phyloP scores from a whole-genome alignment of 2,329 filamentous ascomycete species.

The Xylariaceae sp. region DNA sequence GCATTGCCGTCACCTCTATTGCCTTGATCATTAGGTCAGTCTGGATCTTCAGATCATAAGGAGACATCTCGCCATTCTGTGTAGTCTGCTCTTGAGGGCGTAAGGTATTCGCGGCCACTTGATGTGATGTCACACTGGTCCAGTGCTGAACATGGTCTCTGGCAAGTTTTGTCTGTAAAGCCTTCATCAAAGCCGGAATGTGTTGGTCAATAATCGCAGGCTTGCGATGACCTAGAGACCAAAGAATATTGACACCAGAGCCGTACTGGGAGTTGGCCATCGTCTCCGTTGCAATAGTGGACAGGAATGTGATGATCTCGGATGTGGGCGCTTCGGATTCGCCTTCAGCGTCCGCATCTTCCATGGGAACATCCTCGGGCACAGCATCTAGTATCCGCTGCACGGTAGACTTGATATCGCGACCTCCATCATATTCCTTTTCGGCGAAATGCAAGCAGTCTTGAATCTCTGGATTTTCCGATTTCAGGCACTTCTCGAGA shows the following conservation, averaged over 20 bases:
- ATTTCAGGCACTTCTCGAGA: slow-evolving; percentile 81
- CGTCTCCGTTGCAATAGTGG: slow-evolving; percentile 79
- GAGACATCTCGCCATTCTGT: slow-evolving; percentile 54
- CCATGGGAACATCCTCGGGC: slow-evolving; percentile 70
- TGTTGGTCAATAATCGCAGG: slow-evolving; percentile 86
- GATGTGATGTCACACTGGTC: slow-evolving; percentile 50
- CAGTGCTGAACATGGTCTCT: slow-evolving; percentile 86
- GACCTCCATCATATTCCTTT: slow-evolving; percentile 62
- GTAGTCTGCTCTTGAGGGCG: slow-evolving; percentile 51
- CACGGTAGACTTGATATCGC: slow-evolving; percentile 68
- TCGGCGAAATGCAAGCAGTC: slow-evolving; percentile 79
- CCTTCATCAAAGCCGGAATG: slow-evolving; percentile 84
- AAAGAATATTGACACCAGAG: slow-evolving; percentile 86
- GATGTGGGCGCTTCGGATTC: slow-evolving; percentile 76
- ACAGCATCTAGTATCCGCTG: slow-evolving; percentile 83
- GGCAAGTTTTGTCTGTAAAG: slow-evolving; percentile 83
- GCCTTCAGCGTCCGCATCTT: slow-evolving; percentile 75
- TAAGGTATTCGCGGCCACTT: slow-evolving; percentile 37
- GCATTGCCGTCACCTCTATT: slow-evolving; percentile 83
- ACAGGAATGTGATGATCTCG: slow-evolving; percentile 81
- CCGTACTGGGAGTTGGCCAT: slow-evolving; percentile 76
- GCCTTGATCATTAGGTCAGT: slow-evolving; percentile 90
- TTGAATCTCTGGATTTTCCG: slow-evolving; percentile 86
- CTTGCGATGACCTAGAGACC: slow-evolving; percentile 81
- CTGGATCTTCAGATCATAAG: slow-evolving; percentile 81